Conservation (phyloP, 2,329 filamentous ascomycete genomes). For the Ophioceras dolichostomum region DNA sequence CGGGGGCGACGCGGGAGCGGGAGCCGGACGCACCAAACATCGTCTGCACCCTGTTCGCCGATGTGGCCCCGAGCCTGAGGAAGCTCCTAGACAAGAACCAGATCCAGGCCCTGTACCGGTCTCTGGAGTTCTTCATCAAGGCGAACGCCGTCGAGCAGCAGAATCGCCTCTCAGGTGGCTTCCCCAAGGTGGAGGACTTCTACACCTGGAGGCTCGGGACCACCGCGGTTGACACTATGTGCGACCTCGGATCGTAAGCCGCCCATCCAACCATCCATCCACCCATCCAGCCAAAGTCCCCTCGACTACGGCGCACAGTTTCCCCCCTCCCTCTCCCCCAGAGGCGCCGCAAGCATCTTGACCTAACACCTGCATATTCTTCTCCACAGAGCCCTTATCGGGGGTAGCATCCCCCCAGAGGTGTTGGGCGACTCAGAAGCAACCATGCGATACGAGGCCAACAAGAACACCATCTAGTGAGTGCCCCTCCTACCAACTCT, state of each 20-base stretch:
- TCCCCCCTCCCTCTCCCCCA: no score
- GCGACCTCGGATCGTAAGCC: conserved; percentile 2
- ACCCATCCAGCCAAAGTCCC: no score
- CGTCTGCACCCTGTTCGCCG: conserved; percentile 1
- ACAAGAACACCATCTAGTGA: conserved; percentile 4
- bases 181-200: conserved; percentile 1
- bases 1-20: no score
- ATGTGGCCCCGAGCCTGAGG: not conserved
- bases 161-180: conserved; percentile 1
- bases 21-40: not conserved
- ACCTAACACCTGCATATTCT: no score
- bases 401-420: not conserved
- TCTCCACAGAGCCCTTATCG: not conserved
- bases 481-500: not conserved
- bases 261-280: not conserved
- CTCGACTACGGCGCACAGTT: no score
- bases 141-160: conserved; percentile 2
- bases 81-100: conserved; percentile 1
- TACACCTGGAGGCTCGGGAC: conserved; percentile 2
- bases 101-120: not conserved
- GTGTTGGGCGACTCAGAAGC: not conserved
- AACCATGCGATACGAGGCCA: conserved; percentile 2
- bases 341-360: no score
- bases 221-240: conserved; percentile 3
- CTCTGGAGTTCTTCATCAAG: conserved; percentile 4